phyloP scores from a whole-genome alignment of 257 asterid species.

The Nyctanthes arbortristis region DNA sequence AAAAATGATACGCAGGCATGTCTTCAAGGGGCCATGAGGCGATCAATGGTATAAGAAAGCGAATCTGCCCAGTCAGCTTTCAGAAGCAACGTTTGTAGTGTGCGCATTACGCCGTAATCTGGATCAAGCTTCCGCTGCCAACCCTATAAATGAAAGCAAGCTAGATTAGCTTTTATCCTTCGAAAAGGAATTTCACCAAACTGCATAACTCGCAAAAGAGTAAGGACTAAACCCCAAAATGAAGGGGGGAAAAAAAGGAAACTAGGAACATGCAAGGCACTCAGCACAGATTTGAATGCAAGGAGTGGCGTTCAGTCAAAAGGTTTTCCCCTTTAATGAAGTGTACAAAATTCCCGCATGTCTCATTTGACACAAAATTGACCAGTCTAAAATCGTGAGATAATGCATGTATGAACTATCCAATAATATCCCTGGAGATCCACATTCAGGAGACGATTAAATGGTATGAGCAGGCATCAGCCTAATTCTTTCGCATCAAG shows the following conservation, averaged over 20 bases:
- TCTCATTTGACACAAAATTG: not conserved
- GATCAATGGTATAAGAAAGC: slow-evolving; percentile 64
- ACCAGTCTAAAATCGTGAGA: not conserved
- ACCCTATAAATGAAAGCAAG: slow-evolving; percentile 40
- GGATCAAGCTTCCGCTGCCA: slow-evolving; percentile 89
- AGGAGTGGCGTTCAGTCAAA: not conserved
- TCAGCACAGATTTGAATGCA: not conserved
- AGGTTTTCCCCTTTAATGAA: not conserved
- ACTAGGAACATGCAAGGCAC: not conserved
- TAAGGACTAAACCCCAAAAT: not conserved
- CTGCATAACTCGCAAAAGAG: not conserved
- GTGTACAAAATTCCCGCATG: not conserved
- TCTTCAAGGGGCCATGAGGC: slow-evolving; percentile 77
- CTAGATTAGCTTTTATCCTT: not conserved
- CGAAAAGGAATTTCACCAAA: not conserved
- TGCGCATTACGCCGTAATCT: slow-evolving; percentile 73
- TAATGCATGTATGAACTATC: not conserved
- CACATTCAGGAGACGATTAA: too few relatives aligned
- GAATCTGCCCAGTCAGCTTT: slow-evolving; percentile 89
- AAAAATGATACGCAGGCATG: slow-evolving; percentile 22
- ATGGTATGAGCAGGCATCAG: not conserved
- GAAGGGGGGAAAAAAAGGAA: not conserved
- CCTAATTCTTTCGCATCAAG: not conserved
- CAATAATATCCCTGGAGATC: not conserved
- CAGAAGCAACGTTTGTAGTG: slow-evolving; percentile 64